Percentiles rank a stretch among this genome's conserved stretches.
These are phyloP conservation scores for Acrasis kona DNA, from an alignment of 78 protist species.

Conservation along the genomic window DNA sequence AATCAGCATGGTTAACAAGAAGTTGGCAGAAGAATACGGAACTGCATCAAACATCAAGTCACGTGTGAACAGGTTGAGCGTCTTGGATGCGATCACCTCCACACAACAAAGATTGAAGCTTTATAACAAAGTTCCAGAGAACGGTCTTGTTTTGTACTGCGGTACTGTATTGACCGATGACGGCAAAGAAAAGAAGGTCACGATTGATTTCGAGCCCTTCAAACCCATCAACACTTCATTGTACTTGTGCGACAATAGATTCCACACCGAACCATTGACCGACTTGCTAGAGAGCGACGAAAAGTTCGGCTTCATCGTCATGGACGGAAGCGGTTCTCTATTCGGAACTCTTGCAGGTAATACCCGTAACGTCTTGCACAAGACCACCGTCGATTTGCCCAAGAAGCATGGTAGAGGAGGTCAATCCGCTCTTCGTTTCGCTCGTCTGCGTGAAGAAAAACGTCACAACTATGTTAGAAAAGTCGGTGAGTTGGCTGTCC, in stretches of 20 bases:
- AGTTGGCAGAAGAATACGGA: constrained; percentile 97
- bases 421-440: constrained; percentile 98
- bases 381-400: constrained; percentile 97
- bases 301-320: constrained; percentile 95
- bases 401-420: constrained; percentile 99
- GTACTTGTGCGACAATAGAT: constrained; percentile 98
- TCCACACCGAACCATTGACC: constrained; percentile 91
- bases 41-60: constrained; percentile 98
- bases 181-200: constrained; percentile 91
- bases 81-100: constrained; percentile 90
- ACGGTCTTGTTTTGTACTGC: constrained; percentile 96
- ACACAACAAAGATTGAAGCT: constrained; percentile 88
- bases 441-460: constrained; percentile 96
- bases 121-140: constrained; percentile 76
- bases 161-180: constrained; percentile 96
- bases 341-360: constrained; percentile 92
- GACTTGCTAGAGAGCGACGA: constrained; percentile 89
- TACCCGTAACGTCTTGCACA: constrained; percentile 86
- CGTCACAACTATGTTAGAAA: constrained; percentile 96
- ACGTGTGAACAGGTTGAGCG: constrained; percentile 86
- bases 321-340: constrained; percentile 95
- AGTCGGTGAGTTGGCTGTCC: constrained; percentile 90
- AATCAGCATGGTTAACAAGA: constrained; percentile 71
- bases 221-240: constrained; percentile 95
- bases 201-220: constrained; percentile 98